Base-by-base conservation (phyloP, 352 stramenopile genomes). In the Globisporangium spinosum region DNA sequence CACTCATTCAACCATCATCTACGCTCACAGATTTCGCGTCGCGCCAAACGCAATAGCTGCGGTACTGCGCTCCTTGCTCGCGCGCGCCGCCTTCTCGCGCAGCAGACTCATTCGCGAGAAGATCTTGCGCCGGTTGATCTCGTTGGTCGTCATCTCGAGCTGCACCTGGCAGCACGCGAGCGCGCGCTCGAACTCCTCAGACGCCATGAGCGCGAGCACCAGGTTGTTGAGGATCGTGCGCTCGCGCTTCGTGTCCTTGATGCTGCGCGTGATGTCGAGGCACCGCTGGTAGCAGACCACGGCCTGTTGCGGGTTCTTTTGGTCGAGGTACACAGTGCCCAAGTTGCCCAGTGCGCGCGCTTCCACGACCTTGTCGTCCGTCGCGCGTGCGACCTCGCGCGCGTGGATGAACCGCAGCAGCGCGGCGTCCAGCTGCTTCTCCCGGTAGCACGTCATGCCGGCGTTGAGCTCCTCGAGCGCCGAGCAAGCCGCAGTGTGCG, bases 151-250 rank as follows among this genome's bases (percentile, higher is more conserved):
- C 61, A 76, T 87, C 22, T 90, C 75, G 23, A 94, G 67, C 57
- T 93, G 85, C 22, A 93, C 73, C 54, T 90, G 73, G 60, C 78
- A 93, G 67, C 83, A 90, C 23, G 67, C 61, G 57, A 91, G 79
- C 34, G 85, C 83, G 9, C 75, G 73, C 15, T 80, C 70, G 23
- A 82, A 89, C 54, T 90, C 76, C 20, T 89, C 78, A 29, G 76
- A 78, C 0, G 83, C 87, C 61, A 89, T 89, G 47, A 89, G 71
- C 9, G 87, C 83, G 20, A 94, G 83, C 47, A 94, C 83, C 10
- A 94, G 73, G 59, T 94, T 94, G 72, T 94, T 93, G 20, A 94
- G 76, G 64, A 94, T 93, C 3, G 83, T 91, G 13, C 85, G 85
- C 62, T 94, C 87, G 9, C 87, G 78, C 65, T 93, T 94, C 25